phyloP scores from a whole-genome alignment of 345 rosid genomes.

The Syzygium aqueum region DNA sequence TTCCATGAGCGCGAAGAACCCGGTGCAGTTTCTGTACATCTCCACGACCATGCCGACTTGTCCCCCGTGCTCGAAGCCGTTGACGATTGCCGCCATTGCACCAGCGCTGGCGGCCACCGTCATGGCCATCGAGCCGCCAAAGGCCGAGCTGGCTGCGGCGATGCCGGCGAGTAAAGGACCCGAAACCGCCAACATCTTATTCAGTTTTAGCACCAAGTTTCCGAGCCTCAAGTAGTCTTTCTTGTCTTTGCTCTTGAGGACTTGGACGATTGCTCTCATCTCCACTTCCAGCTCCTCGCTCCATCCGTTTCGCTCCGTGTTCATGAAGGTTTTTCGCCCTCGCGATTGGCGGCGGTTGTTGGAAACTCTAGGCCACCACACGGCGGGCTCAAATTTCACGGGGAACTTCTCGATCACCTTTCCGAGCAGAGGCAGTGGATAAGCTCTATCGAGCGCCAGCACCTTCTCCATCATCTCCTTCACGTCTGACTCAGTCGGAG shows the following conservation, averaged over 20 bases:
- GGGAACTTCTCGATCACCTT: conserved; percentile 31
- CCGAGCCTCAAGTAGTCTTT: conserved; percentile 37
- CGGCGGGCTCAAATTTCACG: conserved; percentile 10
- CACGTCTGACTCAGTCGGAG: conserved; percentile 9
- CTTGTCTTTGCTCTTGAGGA: conserved; percentile 20
- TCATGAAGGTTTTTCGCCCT: too few relatives aligned
- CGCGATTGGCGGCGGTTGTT: background rate
- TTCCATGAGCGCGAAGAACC: conserved; percentile 22
- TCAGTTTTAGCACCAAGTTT: conserved; percentile 22
- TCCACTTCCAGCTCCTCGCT: conserved; percentile 20
- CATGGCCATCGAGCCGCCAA: conserved; percentile 7
- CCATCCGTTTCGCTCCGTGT: conserved; percentile 15
- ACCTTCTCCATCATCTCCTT: conserved; percentile 11
- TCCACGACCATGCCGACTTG: conserved; percentile 56
- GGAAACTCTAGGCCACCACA: conserved; percentile 18
- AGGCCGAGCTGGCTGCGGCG: conserved; percentile 25
- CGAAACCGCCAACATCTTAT: conserved; percentile 34
- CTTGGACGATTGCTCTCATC: conserved; percentile 27
- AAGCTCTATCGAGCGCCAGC: conserved; percentile 25
- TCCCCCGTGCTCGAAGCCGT: conserved; percentile 30
- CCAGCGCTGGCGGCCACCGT: conserved; percentile 22
- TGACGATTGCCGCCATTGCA: conserved; percentile 20
- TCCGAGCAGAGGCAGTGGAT: conserved; percentile 30
- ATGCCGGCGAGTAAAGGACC: conserved; percentile 31
- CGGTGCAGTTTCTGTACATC: conserved; percentile 43